Conservation (phyloP, 2,329 filamentous ascomycete genomes). For the Cladosporium sp. region DNA sequence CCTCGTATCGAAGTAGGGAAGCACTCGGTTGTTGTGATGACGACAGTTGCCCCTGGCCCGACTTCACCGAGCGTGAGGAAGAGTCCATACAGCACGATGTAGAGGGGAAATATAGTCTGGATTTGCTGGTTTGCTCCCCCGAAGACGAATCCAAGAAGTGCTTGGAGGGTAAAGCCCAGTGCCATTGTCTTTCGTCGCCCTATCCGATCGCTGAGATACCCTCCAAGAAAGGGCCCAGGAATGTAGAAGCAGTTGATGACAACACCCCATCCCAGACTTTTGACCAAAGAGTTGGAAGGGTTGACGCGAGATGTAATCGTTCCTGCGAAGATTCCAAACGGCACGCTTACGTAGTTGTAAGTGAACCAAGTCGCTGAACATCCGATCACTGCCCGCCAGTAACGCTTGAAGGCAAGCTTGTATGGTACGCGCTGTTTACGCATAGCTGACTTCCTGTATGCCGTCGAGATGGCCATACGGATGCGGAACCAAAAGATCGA, state of each 20-base stretch:
- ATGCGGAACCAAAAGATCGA: conserved; percentile 65
- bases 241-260: conserved; percentile 85
- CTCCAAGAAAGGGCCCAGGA: conserved; percentile 72
- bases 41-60: conserved; percentile 63
- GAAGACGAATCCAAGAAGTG: conserved; percentile 79
- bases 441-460: conserved; percentile 70
- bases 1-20: conserved; percentile 82
- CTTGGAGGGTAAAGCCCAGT: conserved; percentile 66
- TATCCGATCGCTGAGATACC: conserved; percentile 69
- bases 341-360: conserved; percentile 69
- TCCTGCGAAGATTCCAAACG: conserved; percentile 79
- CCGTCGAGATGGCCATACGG: conserved; percentile 70
- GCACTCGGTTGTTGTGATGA: conserved; percentile 77
- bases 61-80: conserved; percentile 74
- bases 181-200: conserved; percentile 72
- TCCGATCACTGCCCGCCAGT: conserved; percentile 67
- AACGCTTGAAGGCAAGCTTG: conserved; percentile 55
- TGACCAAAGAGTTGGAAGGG: conserved; percentile 61
- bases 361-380: conserved; percentile 76
- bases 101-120: conserved; percentile 38
- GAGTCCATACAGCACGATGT: conserved; percentile 72
- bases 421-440: conserved; percentile 42
- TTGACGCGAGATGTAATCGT: conserved; percentile 63
- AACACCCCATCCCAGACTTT: conserved; percentile 76
- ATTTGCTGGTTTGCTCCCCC: conserved; percentile 53